Evolutionary conservation across 768 basidiomycete genomes (phyloP), one percentile per base, ranked within the genome.

Genomic region (Trametes cinnabarina): DNA sequence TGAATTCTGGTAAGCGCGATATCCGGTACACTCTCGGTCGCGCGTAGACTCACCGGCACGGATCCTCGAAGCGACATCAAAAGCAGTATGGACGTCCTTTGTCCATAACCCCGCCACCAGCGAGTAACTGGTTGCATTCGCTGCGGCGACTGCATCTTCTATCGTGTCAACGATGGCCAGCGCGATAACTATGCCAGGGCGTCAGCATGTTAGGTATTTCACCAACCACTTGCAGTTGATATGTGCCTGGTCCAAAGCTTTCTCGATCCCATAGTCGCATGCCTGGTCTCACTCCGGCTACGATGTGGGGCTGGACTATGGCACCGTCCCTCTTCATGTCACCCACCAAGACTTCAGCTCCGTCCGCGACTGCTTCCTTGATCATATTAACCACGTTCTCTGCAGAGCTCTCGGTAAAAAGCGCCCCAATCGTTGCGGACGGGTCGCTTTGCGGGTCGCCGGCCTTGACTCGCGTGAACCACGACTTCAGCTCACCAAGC

Each of bases 261-360:
- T 89, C 87, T 28, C 75, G 65, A 22, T 82, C 75, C 83, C 83
- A 86, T 12, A 82, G 55, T 26, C 72, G 65, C 75, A 80, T 83
- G 8, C 76, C 82, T 0, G 76, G 77, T 56, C 71, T 78, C 41
- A 82, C 78, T n/a, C 73, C 75, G 19, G 63, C 66, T 15, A 84
- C 57, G 26, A 86, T 58, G 67, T 85, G 83, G 20, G 83, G 83
- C 56, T 77, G 75, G n/a, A 84, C 71, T 11, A 81, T 67, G 0
- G 77, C 69, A 1, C 75, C 76, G 3, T 76, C 59, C 32, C 72
- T 66, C 39, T 58, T 62, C 12, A 78, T 44, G 65, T 83, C 78
- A 2, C 82, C 82, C 5, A 78, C 19, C 6, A 82, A 41, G 2
- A 82, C 55, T 43, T 77, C 64, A n/a, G 82, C 82, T 1, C 83